A percentile compares a stretch with the other conserved stretches of the same genome.
phyloP scores from a whole-genome alignment of 2,329 filamentous ascomycete genomes.

The Fusarium phyllophilum region DNA sequence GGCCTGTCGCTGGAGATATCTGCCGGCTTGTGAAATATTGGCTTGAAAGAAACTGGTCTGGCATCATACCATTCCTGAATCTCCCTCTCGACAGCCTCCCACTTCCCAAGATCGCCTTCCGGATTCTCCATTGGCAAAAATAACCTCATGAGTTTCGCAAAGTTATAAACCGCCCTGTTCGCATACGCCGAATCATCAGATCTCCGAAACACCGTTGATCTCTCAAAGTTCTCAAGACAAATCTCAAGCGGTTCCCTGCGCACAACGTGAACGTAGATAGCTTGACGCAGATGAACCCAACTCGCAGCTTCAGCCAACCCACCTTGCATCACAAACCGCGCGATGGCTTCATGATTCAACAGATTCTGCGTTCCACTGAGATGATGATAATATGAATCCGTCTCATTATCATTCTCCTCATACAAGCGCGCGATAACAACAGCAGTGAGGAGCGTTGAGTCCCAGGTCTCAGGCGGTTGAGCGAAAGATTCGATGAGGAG shows the following conservation, averaged over 20 bases:
- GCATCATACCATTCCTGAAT: background rate
- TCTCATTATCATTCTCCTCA: background rate
- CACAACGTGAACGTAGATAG: background rate
- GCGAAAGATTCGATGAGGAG: background rate
- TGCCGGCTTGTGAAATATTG: background rate
- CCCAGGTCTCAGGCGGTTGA: background rate
- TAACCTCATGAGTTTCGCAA: background rate
- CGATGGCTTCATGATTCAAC: background rate
- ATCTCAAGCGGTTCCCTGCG: background rate
- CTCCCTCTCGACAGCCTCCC: background rate
- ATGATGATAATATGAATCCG: slow-evolving; percentile 1
- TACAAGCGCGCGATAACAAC: background rate
- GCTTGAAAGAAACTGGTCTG: background rate
- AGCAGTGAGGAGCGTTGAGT: background rate
- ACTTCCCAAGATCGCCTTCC: accelerated
- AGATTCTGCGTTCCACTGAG: background rate
- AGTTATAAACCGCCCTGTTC: background rate
- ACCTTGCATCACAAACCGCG: background rate
- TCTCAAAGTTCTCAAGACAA: background rate
- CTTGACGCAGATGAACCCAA: background rate
- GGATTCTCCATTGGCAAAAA: background rate
- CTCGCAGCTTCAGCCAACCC: background rate
- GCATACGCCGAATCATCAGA: slow-evolving; percentile 1
- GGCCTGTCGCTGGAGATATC: background rate
- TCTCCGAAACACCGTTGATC: background rate